Evolutionary conservation across 1,139 yeast species (phyloP).

Genomic region (Pichia sp.): DNA sequence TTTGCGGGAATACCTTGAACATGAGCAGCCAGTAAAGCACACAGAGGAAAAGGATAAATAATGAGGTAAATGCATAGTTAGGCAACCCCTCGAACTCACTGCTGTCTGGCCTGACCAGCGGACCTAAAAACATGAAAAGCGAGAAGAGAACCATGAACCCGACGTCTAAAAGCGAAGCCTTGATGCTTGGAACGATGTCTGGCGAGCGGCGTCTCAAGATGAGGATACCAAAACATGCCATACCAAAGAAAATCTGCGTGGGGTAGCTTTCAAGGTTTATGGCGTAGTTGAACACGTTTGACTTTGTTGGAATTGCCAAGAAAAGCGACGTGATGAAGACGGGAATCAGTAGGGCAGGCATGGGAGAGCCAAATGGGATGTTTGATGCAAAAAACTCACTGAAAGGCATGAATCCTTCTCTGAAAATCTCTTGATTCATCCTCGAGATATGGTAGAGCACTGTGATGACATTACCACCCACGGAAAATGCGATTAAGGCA

Average conservation of each 20-base stretch:
- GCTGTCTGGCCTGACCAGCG: slow-evolving; percentile 38
- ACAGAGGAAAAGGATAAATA: slow-evolving; percentile 33
- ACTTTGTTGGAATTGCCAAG: slow-evolving; percentile 34
- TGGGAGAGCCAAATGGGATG: slow-evolving; percentile 54
- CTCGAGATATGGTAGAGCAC: slow-evolving; percentile 57
- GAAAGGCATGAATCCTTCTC: slow-evolving; percentile 57
- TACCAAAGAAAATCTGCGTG: slow-evolving; percentile 45
- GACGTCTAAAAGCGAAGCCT: slow-evolving; percentile 42
- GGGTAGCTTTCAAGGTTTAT: slow-evolving; percentile 57
- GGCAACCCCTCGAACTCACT: slow-evolving; percentile 37
- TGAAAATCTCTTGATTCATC: slow-evolving; percentile 55
- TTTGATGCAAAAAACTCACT: slow-evolving; percentile 52
- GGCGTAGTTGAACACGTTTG: slow-evolving; percentile 47
- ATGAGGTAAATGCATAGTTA: slow-evolving; percentile 32
- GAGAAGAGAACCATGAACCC: slow-evolving; percentile 38
- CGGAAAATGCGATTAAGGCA: slow-evolving; percentile 51
- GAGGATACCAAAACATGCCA: slow-evolving; percentile 49
- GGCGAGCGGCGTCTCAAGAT: slow-evolving; percentile 44
- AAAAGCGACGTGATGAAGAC: slow-evolving; percentile 32
- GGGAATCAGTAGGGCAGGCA: slow-evolving; percentile 39
- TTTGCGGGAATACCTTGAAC: slow-evolving; percentile 43
- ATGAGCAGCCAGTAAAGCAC: slow-evolving; percentile 46
- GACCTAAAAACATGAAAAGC: slow-evolving; percentile 42
- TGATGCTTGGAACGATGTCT: slow-evolving; percentile 44
- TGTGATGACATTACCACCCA: slow-evolving; percentile 59